Evolutionary conservation across 2,329 filamentous ascomycete species (phyloP).

Genomic region (Cytospora piceae): DNA sequence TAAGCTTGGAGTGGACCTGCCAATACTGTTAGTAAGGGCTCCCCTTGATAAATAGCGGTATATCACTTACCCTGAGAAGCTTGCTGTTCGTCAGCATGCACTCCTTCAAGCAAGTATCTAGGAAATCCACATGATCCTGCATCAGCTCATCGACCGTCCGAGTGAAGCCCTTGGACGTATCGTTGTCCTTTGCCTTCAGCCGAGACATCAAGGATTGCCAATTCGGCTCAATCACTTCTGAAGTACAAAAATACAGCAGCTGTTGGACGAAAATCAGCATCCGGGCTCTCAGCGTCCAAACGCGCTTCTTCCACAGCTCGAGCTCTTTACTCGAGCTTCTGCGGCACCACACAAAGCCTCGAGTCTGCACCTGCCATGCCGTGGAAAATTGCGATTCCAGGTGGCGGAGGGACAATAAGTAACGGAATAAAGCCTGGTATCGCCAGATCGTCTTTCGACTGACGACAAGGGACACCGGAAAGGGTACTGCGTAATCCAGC

Average conservation of each 20-base stretch:
- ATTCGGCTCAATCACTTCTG: slow-evolving; percentile 96
- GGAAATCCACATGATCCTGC: slow-evolving; percentile 98
- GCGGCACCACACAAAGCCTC: slow-evolving; percentile 80
- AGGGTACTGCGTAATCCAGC: slow-evolving; percentile 91
- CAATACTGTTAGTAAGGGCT: slow-evolving; percentile 17
- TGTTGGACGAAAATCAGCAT: slow-evolving; percentile 99
- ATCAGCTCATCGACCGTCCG: slow-evolving; percentile 95
- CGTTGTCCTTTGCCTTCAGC: slow-evolving; percentile 65
- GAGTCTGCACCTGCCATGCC: slow-evolving; percentile 89
- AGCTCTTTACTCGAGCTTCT: slow-evolving; percentile 72
- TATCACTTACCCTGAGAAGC: slow-evolving; percentile 72
- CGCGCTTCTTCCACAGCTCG: slow-evolving; percentile 89
- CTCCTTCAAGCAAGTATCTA: slow-evolving; percentile 97
- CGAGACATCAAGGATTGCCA: slow-evolving; percentile 94
- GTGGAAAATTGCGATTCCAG: slow-evolving; percentile 84
- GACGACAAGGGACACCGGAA: slow-evolving; percentile 93
- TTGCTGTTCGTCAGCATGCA: slow-evolving; percentile 99
- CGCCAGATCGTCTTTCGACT: slow-evolving; percentile 95
- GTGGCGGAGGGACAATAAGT: slow-evolving; percentile 85
- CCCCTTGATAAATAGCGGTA: slow-evolving; percentile 4
- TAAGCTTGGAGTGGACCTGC: slow-evolving; percentile 95
- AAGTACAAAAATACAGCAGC: slow-evolving; percentile 92
- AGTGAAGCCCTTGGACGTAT: slow-evolving; percentile 42
- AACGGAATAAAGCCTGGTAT: slow-evolving; percentile 95
- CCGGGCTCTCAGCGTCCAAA: slow-evolving; percentile 87